Evolutionary conservation across 371 early-diverging fungal species (phyloP), one percentile per base, ranked within the genome.

Genomic region (Thermomucor indicae-seudaticae): DNA sequence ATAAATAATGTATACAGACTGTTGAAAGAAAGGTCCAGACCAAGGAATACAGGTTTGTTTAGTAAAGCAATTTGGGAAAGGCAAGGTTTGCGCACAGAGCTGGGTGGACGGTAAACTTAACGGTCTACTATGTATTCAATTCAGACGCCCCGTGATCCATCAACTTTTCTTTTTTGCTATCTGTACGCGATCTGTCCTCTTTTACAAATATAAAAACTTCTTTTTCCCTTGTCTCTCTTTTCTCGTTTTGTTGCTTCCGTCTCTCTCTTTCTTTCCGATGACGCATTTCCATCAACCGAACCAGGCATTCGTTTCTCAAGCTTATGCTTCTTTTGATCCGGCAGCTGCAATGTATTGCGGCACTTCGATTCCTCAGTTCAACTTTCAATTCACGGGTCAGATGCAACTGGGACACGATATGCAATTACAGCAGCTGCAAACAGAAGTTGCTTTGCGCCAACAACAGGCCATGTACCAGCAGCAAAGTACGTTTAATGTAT

Each of bases 391-490:
- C 28, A 27, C 47, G 12, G 25, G 30, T n/a, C 57, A 56, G 43
- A 32, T 46, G 24, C 24, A 56, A 7, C 51, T 30, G 24, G 51
- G 47, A 20, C 57, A 56, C 46, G 35, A 56, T 8, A 34, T 51
- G 3, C 51, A 57, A 30, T 30, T 47, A 28, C 47, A 44, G 23
- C 51, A 50, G 19, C 40, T 46, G 8, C 59, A 55, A 17, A 39
- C 40, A 27, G 43, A 31, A 47, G 39, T 32, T 14, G 24, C 38
- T 12, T n/a, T 47, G 14, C 51, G 43, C 16, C 51, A 43, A 10
- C 58, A 58, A 48, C 34, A 40, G 17, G 37, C 55, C 35, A 22
- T 34, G 31, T 38, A 51, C 42, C 50, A 56, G 2, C 46, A 49
- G 30, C 46, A 49, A 37, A 43, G 50, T 49, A 56, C 17, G 46